A percentile compares a stretch with the other conserved stretches of the same genome.
phyloP scores from a whole-genome alignment of 1,284 basidiomycete species.

The Golubevia pallescens region DNA sequence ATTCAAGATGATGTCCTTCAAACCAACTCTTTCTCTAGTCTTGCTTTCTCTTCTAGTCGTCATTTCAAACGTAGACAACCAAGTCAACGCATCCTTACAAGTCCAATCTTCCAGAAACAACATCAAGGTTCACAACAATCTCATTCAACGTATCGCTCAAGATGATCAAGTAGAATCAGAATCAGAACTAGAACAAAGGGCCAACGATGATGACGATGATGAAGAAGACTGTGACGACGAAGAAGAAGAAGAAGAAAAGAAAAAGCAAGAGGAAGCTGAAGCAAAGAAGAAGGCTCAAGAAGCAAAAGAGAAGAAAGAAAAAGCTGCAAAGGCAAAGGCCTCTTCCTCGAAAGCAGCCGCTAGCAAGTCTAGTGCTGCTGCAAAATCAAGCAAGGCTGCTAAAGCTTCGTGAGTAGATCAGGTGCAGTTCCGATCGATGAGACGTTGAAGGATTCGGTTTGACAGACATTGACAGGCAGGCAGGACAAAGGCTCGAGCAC shows the following conservation, averaged over 20 bases:
- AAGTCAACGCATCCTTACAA: neutral
- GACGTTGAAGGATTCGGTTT: too few relatives aligned
- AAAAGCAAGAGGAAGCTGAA: neutral
- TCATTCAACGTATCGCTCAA: neutral
- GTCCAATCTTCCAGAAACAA: neutral
- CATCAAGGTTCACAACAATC: neutral
- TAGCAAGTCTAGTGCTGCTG: neutral
- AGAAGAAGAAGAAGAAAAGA: too few relatives aligned
- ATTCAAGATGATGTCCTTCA: neutral
- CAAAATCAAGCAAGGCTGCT: neutral
- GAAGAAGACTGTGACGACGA: neutral
- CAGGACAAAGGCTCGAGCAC: too few relatives aligned
- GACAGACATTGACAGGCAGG: too few relatives aligned
- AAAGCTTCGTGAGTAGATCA: neutral
- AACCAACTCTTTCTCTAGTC: neutral
- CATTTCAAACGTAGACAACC: neutral
- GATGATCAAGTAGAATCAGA: neutral
- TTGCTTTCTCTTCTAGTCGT: neutral
- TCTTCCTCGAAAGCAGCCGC: too few relatives aligned
- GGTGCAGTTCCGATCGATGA: too few relatives aligned
- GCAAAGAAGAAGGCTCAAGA: neutral
- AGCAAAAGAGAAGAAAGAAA: neutral
- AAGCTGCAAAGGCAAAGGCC: neutral
- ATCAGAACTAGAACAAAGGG: neutral
- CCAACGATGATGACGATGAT: neutral